Percentiles rank a stretch among this genome's conserved stretches.
Conservation (phyloP, 1,284 basidiomycete species). For the Microbotryomycetes sp. region DNA sequence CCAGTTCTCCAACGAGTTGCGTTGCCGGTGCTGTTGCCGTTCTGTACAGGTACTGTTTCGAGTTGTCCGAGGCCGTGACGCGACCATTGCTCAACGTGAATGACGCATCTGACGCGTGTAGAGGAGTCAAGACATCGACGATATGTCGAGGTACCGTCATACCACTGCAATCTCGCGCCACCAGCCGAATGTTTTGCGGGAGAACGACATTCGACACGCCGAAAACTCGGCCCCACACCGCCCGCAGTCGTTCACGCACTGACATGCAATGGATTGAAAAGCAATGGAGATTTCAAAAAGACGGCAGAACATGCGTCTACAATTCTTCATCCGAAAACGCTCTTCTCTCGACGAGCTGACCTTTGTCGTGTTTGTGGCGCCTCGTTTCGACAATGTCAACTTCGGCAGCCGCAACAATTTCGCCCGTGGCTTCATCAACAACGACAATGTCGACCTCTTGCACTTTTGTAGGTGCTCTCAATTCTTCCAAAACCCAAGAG, state of each 20-base stretch:
- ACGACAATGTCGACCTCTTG: constrained; percentile 1
- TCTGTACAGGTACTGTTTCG: constrained; percentile 5
- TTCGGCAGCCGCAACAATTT: constrained; percentile 59
- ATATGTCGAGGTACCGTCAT: not conserved
- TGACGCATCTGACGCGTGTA: not conserved
- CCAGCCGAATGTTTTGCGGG: no score
- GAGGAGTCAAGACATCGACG: not conserved
- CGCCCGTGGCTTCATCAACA: constrained; percentile 53
- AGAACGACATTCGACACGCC: no score
- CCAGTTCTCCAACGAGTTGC: constrained; percentile 23
- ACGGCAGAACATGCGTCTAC: no score
- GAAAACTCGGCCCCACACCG: no score
- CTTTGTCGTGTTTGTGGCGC: constrained; percentile 57
- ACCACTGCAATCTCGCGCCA: no score
- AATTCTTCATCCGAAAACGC: no score
- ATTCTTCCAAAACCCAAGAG: constrained; percentile 17
- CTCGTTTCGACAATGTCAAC: constrained; percentile 53
- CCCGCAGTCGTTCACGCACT: no score
- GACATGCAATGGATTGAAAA: no score
- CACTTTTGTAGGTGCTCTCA: constrained; percentile 10
- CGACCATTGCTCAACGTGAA: not conserved
- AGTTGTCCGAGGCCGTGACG: not conserved
- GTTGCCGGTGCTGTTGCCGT: not conserved
- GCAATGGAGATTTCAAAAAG: no score
- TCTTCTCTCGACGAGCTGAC: no score